These are phyloP conservation scores for Zymoseptoria crescenta DNA, from an alignment of 2,329 filamentous ascomycete genomes.

Conservation along the genomic window DNA sequence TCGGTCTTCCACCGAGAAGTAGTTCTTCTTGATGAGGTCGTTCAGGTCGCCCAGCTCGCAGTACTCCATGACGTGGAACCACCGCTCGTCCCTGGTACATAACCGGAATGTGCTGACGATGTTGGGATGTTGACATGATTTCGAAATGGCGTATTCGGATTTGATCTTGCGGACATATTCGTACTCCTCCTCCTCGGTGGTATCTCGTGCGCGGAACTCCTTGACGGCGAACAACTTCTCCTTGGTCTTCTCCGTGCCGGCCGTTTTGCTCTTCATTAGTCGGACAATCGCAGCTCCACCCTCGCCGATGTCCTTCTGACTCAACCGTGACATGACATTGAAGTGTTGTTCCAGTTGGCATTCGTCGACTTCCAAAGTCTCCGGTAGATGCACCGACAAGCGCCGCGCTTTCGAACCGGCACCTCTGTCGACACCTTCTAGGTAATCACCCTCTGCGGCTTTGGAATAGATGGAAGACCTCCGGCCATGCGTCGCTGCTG, in stretches of 20 bases:
- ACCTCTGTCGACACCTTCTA: slow-evolving; percentile 26
- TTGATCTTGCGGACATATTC: slow-evolving; percentile 87
- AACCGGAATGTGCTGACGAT: slow-evolving; percentile 73
- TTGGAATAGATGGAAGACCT: slow-evolving; percentile 27
- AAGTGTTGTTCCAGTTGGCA: slow-evolving; percentile 39
- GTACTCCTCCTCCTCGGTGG: slow-evolving; percentile 54
- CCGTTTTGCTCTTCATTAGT: slow-evolving; percentile 66
- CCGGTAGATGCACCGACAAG: slow-evolving; percentile 25
- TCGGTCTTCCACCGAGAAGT: slow-evolving; percentile 61
- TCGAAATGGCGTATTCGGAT: slow-evolving; percentile 81
- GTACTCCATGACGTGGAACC: slow-evolving; percentile 92
- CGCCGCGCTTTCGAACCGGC: slow-evolving; percentile 30
- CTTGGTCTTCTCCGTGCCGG: slow-evolving; percentile 31
- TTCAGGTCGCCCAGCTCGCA: slow-evolving; percentile 77
- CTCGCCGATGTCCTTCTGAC: slow-evolving; percentile 69
- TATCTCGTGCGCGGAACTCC: slow-evolving; percentile 69
- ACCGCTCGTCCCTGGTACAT: slow-evolving; percentile 62
- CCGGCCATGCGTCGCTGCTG: slow-evolving; percentile 21
- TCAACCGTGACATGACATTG: slow-evolving; percentile 61
- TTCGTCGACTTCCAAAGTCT: slow-evolving; percentile 26
- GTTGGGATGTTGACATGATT: slow-evolving; percentile 78
- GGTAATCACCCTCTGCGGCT: slow-evolving; percentile 21
- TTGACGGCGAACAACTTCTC: slow-evolving; percentile 74
- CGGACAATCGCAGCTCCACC: slow-evolving; percentile 77
- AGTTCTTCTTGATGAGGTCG: slow-evolving; percentile 60